Base-by-base conservation (phyloP, 805 yeast genomes). In the Tetrapisispora nanseiensis region DNA sequence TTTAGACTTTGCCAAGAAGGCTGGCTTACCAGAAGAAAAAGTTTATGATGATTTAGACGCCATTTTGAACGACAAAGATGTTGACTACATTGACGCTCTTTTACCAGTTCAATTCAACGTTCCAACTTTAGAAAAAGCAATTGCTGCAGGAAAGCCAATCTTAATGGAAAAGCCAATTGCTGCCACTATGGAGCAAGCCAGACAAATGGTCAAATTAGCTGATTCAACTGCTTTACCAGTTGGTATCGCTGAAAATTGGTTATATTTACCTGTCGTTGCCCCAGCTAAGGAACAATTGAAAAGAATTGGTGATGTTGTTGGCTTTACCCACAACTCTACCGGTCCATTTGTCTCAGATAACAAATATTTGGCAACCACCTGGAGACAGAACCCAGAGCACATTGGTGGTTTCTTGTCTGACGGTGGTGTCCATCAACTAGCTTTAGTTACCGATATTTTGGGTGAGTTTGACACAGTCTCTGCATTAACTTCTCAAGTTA, bases 371-470 rank as follows among this genome's bases (percentile, higher is more conserved):
- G 61, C 67, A 19, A 89, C 97, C 2, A 42, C 79, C 13, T 90
- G 97, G 97, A 81, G 97, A 72, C 76, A 74, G 59, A 71, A 80
- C 37, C 97, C 97, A 26, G 80, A 86, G 62, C 97, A 90, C 59
- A 75, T 87, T 51, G 97, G 97, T 42, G 97, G 97, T 0, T 89
- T 71, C 64, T 69, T 90, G 54, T 80, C 90, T 45, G 97, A 90
- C 56, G 97, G 96, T 56, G 97, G 97, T 59, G 97, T 90, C 20
- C 97, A 90, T 65, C 97, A 89, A 63, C 68, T 89, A 61, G 95
- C 95, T 3, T 67, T 86, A 30, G 72, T 89, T 49, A 86, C 95
- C 8, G 86, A 78, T 46, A 78, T 86, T 16, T 69, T 90, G 42
- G 97, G 97, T 41, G 69, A 71, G 20, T 80, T 86, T 13, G 76